phyloP scores from a whole-genome alignment of 805 yeast species.

The Monosporozyma unispora region DNA sequence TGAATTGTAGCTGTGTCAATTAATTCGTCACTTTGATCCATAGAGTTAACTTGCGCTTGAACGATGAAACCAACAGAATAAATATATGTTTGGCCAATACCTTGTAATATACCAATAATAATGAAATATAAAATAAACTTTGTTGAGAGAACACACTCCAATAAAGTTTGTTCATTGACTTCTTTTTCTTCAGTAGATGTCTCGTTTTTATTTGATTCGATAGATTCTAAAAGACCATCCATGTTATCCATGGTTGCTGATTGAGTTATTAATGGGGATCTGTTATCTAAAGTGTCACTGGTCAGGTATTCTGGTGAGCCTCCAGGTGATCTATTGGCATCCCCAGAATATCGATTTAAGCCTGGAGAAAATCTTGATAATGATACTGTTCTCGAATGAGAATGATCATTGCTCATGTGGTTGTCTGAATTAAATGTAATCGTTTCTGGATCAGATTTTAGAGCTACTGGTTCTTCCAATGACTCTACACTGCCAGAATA shows the following conservation, averaged over 20 bases:
- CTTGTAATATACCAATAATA: conserved; percentile 48
- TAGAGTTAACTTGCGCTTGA: conserved; percentile 34
- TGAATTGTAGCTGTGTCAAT: conserved; percentile 35
- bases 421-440: background rate
- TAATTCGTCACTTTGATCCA: conserved; percentile 5
- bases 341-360: background rate
- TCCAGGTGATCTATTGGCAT: background rate
- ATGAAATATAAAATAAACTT: conserved; percentile 44
- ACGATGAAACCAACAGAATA: conserved; percentile 70
- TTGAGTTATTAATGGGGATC: background rate
- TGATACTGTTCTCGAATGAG: background rate
- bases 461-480: background rate
- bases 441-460: conserved; percentile 5
- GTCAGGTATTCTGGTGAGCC: background rate
- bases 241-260: conserved; percentile 15
- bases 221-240: background rate
- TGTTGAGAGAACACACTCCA: conserved; percentile 8
- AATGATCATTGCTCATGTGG: background rate
- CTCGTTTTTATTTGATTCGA: background rate
- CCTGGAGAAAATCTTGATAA: background rate
- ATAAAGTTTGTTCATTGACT: background rate
- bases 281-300: background rate
- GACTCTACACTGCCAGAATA: background rate
- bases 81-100: conserved; percentile 64
- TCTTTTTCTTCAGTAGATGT: background rate